These are phyloP conservation scores for Meyerozyma elateridarum DNA, from an alignment of 1,139 yeast species.

Conservation along the genomic window DNA sequence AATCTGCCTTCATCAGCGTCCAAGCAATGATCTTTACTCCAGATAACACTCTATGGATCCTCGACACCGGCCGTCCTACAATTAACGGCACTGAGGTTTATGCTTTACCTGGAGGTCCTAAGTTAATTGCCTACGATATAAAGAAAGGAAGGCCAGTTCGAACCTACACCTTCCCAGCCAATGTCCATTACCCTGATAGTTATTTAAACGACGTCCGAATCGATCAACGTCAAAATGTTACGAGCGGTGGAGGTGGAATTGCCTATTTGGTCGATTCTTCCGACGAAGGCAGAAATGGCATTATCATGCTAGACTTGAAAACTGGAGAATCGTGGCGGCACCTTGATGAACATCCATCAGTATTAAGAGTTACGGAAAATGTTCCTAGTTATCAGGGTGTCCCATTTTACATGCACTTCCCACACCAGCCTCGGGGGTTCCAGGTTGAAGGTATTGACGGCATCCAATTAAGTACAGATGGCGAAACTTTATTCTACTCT, in stretches of 20 bases:
- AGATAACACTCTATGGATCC: constrained; percentile 1
- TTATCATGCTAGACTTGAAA: constrained; percentile 1
- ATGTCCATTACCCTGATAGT: background rate
- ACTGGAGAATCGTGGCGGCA: constrained; percentile 3
- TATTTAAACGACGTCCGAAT: constrained; percentile 3
- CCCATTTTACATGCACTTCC: constrained; percentile 3
- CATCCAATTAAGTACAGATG: background rate
- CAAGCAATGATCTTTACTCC: constrained; percentile 2
- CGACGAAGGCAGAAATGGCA: constrained; percentile 2
- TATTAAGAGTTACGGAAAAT: background rate
- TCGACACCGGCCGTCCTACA: constrained; percentile 4
- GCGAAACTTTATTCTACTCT: constrained; percentile 2
- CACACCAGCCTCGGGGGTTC: constrained; percentile 1
- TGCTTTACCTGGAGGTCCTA: constrained; percentile 3
- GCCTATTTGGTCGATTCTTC: constrained; percentile 3
- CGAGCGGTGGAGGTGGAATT: background rate
- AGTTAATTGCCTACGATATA: constrained; percentile 1
- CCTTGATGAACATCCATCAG: constrained; percentile 2
- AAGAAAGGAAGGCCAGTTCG: background rate
- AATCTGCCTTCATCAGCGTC: background rate
- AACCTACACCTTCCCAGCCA: constrained; percentile 1
- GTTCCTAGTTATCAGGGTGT: constrained; percentile 2
- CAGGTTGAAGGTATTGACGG: constrained; percentile 2
- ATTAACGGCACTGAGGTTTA: constrained; percentile 1
- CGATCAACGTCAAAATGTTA: constrained; percentile 1